Evolutionary conservation across 495 filamentous ascomycete species (phyloP), one percentile per base, ranked within the genome.

Genomic region (Aspergillus diversus): DNA sequence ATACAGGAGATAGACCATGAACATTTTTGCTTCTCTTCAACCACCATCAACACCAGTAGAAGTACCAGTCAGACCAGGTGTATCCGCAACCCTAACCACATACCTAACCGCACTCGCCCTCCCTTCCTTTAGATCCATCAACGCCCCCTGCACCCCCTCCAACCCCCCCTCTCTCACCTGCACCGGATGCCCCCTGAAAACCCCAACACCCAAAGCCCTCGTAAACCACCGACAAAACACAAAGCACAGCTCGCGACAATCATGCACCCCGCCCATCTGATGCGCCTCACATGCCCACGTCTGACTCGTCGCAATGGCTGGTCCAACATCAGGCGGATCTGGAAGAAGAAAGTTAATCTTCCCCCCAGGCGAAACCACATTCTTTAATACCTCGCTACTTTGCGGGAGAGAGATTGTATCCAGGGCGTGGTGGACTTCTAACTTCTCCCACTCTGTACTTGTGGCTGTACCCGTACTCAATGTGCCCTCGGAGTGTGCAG

Each of bases 41-140:
- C 21, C 21, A 27, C 21, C 21, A 27, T 27, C 21, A 1, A 1
- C 21, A 27, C 21, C 21, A 27, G 21, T 2, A 27, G 21, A 2
- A 27, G 21, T 27, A 27, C 21, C 21, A 27, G 21, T 27, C 1
- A 27, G 21, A 27, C 21, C 63, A 27, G 61, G 54, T 6, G 88
- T 91, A 33, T 92, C 88, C 32, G 59, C 84, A 76, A 92, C 85
- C 33, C 86, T 73, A 63, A 89, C 87, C 1, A 91, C 84, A 73
- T 88, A 90, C 72, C 91, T 92, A 0, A 83, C 74, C 31, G 81
- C 89, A 64, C 83, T 86, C 42, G 83, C 88, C 66, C 84, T 88
- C 0, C 87, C 87, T 57, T 85, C 79, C 71, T 82, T 86, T 65
- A 91, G 66, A 60, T 86, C 77, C 63, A 67, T 67, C 72, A 92